Percentiles rank a stretch among this genome's conserved stretches.
Evolutionary conservation across 78 protist species (phyloP).

Genomic region (Emiliania huxleyi): DNA sequence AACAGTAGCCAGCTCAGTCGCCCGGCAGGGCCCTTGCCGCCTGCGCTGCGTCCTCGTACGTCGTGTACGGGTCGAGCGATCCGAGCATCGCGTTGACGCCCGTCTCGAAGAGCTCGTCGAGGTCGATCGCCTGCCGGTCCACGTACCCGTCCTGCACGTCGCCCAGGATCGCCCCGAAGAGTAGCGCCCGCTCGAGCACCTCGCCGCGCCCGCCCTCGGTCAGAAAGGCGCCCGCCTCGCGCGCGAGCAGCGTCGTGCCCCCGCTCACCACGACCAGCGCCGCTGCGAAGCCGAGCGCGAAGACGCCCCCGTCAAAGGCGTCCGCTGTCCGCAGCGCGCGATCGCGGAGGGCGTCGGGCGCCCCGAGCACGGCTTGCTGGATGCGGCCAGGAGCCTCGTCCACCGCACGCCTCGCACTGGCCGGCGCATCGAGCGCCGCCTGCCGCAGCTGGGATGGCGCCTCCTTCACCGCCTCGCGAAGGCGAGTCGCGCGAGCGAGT

Average conservation of each 20-base stretch:
- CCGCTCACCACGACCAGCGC: not conserved
- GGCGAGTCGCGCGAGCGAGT: too few species aligned
- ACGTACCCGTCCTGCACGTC: conserved; percentile 19
- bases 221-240: not conserved
- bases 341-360: too few species aligned
- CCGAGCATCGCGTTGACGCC: conserved; percentile 37
- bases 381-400: not conserved
- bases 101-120: conserved; percentile 3
- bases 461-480: too few species aligned
- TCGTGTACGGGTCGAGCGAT: conserved; percentile 41
- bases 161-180: conserved; percentile 29
- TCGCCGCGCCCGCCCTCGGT: not conserved
- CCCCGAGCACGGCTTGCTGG: not conserved
- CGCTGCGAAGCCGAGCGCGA: not conserved
- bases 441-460: not conserved
- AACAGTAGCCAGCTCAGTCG: too few species aligned
- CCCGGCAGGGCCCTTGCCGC: too few species aligned
- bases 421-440: not conserved
- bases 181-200: conserved; percentile 26
- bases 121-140: not conserved
- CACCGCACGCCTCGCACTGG: not conserved
- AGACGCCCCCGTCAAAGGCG: not conserved
- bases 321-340: too few species aligned
- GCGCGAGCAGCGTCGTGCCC: not conserved
- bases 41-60: not conserved